Evolutionary conservation across 345 rosid species (phyloP).

Genomic region (Camelina laxa): DNA sequence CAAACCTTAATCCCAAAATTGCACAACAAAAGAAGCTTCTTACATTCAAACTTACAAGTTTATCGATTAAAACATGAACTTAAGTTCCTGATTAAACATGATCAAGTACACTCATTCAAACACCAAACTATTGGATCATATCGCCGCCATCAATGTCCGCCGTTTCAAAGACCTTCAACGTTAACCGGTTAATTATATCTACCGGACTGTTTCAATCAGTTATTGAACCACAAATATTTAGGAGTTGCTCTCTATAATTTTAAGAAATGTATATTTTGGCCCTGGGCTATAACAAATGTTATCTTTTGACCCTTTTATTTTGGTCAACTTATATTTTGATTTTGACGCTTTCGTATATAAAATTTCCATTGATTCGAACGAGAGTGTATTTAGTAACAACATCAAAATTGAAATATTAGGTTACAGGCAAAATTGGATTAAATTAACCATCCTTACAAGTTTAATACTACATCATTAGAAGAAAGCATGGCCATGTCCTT

Average conservation of each 20-base stretch:
- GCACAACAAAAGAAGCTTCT: not conserved
- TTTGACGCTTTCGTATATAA: not conserved
- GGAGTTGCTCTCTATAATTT: not conserved
- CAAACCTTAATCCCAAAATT: not conserved
- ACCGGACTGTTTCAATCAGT: not conserved
- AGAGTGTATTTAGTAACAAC: not conserved
- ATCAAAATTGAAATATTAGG: not conserved
- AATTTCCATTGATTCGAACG: not conserved
- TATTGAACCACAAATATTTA: not conserved
- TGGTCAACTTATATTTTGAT: not conserved
- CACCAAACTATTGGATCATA: too few relatives aligned
- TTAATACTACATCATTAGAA: constrained; percentile 19
- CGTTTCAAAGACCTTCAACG: not conserved
- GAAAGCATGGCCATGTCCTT: constrained; percentile 49
- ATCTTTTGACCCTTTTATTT: not conserved
- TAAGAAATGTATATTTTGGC: not conserved
- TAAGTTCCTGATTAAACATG: too few relatives aligned
- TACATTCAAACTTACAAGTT: too few relatives aligned
- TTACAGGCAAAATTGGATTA: constrained; percentile 7
- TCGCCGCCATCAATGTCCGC: not conserved
- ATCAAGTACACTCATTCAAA: too few relatives aligned
- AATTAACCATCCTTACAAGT: not conserved
- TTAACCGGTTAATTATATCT: not conserved
- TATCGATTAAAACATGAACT: too few relatives aligned
- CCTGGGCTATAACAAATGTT: not conserved